These are phyloP conservation scores for Penicillium sp. DNA, from an alignment of 2,329 filamentous ascomycete species.

Conservation along the genomic window DNA sequence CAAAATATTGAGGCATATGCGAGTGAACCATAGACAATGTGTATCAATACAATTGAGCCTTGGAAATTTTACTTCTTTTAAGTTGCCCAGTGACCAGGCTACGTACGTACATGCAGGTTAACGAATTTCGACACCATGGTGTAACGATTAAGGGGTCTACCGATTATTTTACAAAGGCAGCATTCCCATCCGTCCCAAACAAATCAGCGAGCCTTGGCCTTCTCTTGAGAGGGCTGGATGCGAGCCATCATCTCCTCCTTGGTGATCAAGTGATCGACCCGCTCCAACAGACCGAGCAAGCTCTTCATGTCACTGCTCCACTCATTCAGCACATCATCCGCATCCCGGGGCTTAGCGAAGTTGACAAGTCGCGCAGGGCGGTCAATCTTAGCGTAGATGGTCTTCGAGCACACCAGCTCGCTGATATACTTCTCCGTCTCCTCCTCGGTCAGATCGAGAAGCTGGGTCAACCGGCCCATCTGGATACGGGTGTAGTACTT, in stretches of 20 bases:
- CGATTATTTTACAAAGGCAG: conserved; percentile 31
- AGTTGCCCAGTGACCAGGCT: too few relatives aligned
- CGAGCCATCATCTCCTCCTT: conserved; percentile 99
- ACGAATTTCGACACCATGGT: background rate
- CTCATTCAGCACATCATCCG: conserved; percentile 94
- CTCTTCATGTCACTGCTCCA: conserved; percentile 99
- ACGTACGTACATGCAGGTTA: too few relatives aligned
- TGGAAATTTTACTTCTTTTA: too few relatives aligned
- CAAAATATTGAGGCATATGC: background rate
- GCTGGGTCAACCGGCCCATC: conserved; percentile 82
- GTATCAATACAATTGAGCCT: too few relatives aligned
- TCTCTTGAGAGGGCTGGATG: conserved; percentile 63
- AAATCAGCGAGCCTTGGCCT: conserved; percentile 38
- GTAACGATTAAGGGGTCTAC: conserved; percentile 19
- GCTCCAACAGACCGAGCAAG: conserved; percentile 76
- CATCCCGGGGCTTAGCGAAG: conserved; percentile 91
- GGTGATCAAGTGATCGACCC: conserved; percentile 96
- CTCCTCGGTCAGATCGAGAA: conserved; percentile 87
- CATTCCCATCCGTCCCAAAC: conserved; percentile 9
- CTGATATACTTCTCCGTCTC: conserved; percentile 99
- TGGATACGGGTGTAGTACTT: conserved; percentile 99
- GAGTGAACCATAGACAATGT: background rate
- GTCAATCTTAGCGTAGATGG: conserved; percentile 96
- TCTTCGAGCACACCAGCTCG: conserved; percentile 94
- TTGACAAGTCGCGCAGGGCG: conserved; percentile 86